Evolutionary conservation across 2,329 filamentous ascomycete species (phyloP), one percentile per base, ranked within the genome.

Genomic region (Fusarium graminum): DNA sequence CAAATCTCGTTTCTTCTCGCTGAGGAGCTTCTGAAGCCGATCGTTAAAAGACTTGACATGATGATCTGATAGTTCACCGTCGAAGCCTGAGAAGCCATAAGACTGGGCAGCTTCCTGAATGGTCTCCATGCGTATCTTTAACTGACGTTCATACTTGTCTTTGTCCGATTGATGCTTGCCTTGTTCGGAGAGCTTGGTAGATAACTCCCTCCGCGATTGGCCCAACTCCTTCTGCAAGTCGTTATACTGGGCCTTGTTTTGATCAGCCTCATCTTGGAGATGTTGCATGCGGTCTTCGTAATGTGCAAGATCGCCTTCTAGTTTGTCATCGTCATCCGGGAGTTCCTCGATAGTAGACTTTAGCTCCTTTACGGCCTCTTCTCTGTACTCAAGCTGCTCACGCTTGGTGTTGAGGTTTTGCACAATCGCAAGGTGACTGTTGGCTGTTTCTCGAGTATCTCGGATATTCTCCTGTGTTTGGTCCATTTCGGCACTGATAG

Each of bases 111-210:
- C 88, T 57, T 94, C 89, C 66, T 89, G 92, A 54, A 97, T 88
- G 76, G 97, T 85, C 11, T 86, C 83, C 72, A 90, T 85, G 38
- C 94, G 90, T 42, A 86, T 82, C 69, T 87, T 82, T 5, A 97
- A 76, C 67, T 97, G 92, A 6, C 90, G 87, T 74, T 97, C 92
- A 74, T 95, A 92, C 71, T 91, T 92, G 63, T 92, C 90, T 79
- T 94, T 93, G 74, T 97, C 90, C 3, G 94, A 94, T 76, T 95
- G 88, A 69, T 90, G 89, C 68, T 90, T 92, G 41, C 94, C 94
- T 70, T 88, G 85, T 69, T 93, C 90, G 1, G 86, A 80, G 36
- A 86, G 80, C 70, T 88, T 88, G 22, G 74, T 68, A 1, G 84
- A 84, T 40, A 86, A 76, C 6, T 82, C 76, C 36, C 75, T 80